Base-by-base conservation (phyloP, 164 flowering plant genomes). In the Paratinospora sagittata region DNA sequence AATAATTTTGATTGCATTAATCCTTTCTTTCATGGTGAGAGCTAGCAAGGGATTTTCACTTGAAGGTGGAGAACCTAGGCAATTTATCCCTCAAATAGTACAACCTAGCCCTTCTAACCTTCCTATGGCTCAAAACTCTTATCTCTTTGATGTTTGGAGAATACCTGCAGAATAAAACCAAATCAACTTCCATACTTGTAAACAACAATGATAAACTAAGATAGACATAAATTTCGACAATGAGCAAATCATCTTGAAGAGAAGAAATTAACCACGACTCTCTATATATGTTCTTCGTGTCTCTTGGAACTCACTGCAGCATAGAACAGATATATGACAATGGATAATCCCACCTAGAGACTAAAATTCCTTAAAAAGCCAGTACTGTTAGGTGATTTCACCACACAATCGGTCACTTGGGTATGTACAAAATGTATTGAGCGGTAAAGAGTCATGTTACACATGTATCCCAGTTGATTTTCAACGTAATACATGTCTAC, bases 31-130 rank as follows among this genome's bases (percentile, higher is more conserved):
- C 61, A 55, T n/a, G 61, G 61, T 55, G 61, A n/a, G 24, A 55
- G 24, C 61, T n/a, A 2, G 61, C 24, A 19, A n/a, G 24, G 24
- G 24, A n/a, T 21, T 19, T 61, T 84, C 84, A 90, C 67, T 94
- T 94, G 89, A 94, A 92, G 70, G 96, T 89, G 27, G 97, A 92
- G 75, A 94, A 73, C 74, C 90, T 84, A 23, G 97, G 97, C 49
- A 92, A 95, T 84, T 92, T 95, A 84, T 95, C 94, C 79, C 97
- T 83, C 73, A 95, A 78, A 78, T 92, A 95, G 79, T 91, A 95
- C 83, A 95, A 71, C 76, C 87, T 85, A 24, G 99, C 98, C 78
- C 96, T 88, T 74, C 98, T 84, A 64, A 92, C 98, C 79, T 95
- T 95, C 83, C 94, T 82, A 84, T 91, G 96, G 0, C n/a, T 83